These are phyloP conservation scores for Pythium rhizo-oryzae DNA, from an alignment of 352 stramenopile genomes.

Conservation along the genomic window DNA sequence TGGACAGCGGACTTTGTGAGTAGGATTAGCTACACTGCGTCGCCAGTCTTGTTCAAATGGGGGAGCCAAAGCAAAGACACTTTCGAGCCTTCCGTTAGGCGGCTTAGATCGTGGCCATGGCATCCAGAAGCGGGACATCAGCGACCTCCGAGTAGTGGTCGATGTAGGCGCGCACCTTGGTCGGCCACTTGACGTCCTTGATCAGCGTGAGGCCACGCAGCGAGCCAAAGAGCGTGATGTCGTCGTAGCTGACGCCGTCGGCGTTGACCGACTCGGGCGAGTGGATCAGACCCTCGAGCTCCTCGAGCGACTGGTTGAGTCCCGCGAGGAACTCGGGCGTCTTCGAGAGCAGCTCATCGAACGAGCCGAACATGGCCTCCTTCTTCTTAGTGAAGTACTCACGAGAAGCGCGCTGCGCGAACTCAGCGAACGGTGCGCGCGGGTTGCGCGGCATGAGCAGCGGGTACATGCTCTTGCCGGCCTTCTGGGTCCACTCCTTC, in stretches of 20 bases:
- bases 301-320: conserved; percentile 41
- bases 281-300: conserved; percentile 45
- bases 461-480: conserved; percentile 32
- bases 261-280: conserved; percentile 46
- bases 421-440: conserved; percentile 50
- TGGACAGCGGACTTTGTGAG: too few relatives aligned
- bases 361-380: conserved; percentile 50
- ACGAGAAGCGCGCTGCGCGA: conserved; percentile 45
- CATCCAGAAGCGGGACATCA: conserved; percentile 49
- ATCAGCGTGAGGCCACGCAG: conserved; percentile 57
- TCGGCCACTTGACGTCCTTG: conserved; percentile 51
- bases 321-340: conserved; percentile 40
- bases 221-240: conserved; percentile 53
- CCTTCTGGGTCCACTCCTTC: conserved; percentile 44
- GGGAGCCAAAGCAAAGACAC: not conserved
- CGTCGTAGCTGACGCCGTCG: conserved; percentile 50
- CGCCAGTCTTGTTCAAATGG: not conserved
- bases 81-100: not conserved
- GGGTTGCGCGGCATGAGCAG: conserved; percentile 57
- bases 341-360: conserved; percentile 42
- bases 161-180: conserved; percentile 53
- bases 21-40: too few relatives aligned
- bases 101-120: conserved; percentile 47
- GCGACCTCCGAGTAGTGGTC: conserved; percentile 45
- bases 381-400: conserved; percentile 67